Percentiles rank a stretch among this genome's conserved stretches.
Evolutionary conservation across 2,329 filamentous ascomycete genomes (phyloP).

Genomic region (Fusarium kyushuense): DNA sequence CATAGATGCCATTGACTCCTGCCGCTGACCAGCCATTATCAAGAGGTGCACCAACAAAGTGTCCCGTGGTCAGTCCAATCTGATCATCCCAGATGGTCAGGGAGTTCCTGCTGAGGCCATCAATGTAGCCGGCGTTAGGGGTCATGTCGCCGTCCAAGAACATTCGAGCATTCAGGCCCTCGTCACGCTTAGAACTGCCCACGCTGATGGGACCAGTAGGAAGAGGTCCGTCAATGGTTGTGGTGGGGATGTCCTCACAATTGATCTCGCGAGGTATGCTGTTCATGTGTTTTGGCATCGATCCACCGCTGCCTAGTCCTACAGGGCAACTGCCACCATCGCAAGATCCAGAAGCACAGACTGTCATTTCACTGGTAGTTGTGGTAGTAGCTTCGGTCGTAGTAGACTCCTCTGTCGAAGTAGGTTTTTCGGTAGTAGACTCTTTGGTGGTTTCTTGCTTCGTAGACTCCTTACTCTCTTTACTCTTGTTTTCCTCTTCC

Average conservation of each 20-base stretch:
- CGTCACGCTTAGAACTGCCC: no score
- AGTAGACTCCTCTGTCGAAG: slow-evolving; percentile 5
- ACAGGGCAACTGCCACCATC: slow-evolving; percentile 28
- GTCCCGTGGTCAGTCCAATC: no score
- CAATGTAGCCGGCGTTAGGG: no score
- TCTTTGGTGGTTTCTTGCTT: slow-evolving; percentile 17
- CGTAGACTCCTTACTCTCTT: not conserved
- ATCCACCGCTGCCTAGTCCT: not conserved
- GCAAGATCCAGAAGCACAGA: slow-evolving; percentile 29
- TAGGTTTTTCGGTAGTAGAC: not conserved
- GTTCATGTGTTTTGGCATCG: slow-evolving; percentile 23
- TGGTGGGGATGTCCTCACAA: slow-evolving; percentile 22
- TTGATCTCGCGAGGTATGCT: not conserved
- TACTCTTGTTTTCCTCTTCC: not conserved
- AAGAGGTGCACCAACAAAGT: no score
- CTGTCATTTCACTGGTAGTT: not conserved
- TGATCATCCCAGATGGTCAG: no score
- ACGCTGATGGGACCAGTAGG: not conserved
- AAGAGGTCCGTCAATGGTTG: slow-evolving; percentile 15
- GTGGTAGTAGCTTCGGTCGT: slow-evolving; percentile 20
- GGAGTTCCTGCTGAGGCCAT: not conserved
- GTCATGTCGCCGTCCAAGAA: slow-evolving; percentile 3
- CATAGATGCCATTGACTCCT: slow-evolving; percentile 42
- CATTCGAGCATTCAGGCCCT: no score
- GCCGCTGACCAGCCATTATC: not conserved